Base-by-base conservation (phyloP, 345 rosid genomes). In the Rhodamnia argentea region DNA sequence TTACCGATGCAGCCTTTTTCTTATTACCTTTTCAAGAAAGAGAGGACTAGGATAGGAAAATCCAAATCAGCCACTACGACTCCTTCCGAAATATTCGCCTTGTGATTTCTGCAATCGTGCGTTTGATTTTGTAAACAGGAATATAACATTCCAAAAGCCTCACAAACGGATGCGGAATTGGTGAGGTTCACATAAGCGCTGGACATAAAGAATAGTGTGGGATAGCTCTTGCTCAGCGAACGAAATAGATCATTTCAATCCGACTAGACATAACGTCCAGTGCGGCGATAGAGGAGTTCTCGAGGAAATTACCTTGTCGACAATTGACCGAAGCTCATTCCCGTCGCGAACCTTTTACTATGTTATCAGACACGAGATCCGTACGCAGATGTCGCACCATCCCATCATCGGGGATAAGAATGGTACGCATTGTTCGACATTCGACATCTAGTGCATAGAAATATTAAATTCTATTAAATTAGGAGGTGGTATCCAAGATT, bases 291-390 rank as follows among this genome's bases (percentile, higher is more conserved):
- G 8, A 32, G 1, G 47, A 32, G 47, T 18, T 18, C 22, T 32
- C 3, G 0, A 32, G 0, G 7, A 18, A 32, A 70, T 32, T 70
- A 70, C 2, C 26, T 2, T 9, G 0, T 70, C 26, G 7, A 70
- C 13, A 13, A n/a, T 59, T 6, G 11, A 13, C 13, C 64, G 13
- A 64, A 60, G 0, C 6, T 60, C 8, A 60, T 60, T 14, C 27
- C 0, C 0, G 0, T 2, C 32, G 20, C 1, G 8, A 0, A 47
- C 5, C 14, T 27, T 7, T 37, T 27, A 60, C 10, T 14, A 27
- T 60, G 20, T 27, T 0, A 27, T 1, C 22, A 3, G 16, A 7
- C 75, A 29, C 6, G 6, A 29, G 75, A 70, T 18, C 0, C 12
- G 40, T 37, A 13, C 0, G 24, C 47, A 70, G 5, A 18, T 32